Percentiles rank a stretch among this genome's conserved stretches.
These are phyloP conservation scores for Metschnikowia cubensis DNA, from an alignment of 805 yeast species.

Conservation along the genomic window DNA sequence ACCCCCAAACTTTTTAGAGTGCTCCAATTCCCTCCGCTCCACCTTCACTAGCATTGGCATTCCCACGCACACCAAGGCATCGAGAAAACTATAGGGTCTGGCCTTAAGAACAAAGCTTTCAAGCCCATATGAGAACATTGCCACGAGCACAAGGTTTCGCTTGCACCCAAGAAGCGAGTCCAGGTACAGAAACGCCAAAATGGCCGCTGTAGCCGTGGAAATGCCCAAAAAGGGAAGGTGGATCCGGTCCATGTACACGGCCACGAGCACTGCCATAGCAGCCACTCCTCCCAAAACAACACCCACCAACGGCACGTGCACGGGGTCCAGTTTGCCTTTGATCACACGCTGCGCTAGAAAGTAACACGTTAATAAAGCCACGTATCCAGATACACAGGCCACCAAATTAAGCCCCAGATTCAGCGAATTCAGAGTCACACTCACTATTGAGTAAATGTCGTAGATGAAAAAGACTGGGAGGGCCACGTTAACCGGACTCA, in stretches of 20 bases:
- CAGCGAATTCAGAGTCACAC: neutral
- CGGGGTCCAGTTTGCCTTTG: neutral
- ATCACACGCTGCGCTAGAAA: conserved; percentile 8
- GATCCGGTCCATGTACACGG: neutral
- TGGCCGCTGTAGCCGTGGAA: conserved; percentile 11
- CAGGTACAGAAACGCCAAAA: conserved; percentile 11
- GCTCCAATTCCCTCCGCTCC: conserved; percentile 3
- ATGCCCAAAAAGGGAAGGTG: conserved; percentile 14
- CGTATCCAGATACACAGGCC: conserved; percentile 19
- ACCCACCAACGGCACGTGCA: neutral
- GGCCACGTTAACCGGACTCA: conserved; percentile 28
- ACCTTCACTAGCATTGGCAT: conserved; percentile 13
- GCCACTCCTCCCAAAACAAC: conserved; percentile 1
- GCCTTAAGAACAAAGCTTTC: conserved; percentile 14
- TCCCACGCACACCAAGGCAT: conserved; percentile 7
- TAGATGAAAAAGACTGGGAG: conserved; percentile 26
- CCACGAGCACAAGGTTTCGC: conserved; percentile 9
- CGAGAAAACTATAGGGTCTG: conserved; percentile 1
- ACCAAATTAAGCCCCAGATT: neutral
- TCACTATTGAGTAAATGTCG: conserved; percentile 21
- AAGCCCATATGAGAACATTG: conserved; percentile 12
- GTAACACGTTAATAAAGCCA: conserved; percentile 17
- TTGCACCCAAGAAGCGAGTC: conserved; percentile 9
- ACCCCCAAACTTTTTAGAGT: no score
- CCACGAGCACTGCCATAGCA: neutral